Evolutionary conservation across 192 early-diverging fungal genomes (phyloP).

Genomic region (Rhizoclosmatium sp.): DNA sequence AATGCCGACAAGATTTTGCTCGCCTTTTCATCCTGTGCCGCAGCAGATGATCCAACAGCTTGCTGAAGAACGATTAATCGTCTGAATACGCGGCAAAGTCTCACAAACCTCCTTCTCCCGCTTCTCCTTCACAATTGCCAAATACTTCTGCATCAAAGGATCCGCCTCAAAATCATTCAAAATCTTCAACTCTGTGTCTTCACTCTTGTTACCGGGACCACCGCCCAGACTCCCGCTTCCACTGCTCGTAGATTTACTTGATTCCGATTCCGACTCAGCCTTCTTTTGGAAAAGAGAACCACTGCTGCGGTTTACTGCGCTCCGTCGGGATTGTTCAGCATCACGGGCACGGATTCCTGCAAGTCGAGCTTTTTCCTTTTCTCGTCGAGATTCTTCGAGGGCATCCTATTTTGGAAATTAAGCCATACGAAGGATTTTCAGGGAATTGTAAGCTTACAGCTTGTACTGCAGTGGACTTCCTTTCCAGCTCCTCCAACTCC

Average conservation of each 20-base stretch:
- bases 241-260: not conserved
- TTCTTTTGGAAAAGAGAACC: too few species aligned
- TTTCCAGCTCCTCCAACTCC: slow-evolving; percentile 42
- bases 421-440: too few species aligned
- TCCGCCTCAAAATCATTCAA: slow-evolving; percentile 48
- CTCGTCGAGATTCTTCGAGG: slow-evolving; percentile 14
- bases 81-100: too few species aligned
- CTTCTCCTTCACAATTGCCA: slow-evolving; percentile 54
- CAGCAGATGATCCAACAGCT: not conserved
- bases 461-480: slow-evolving; percentile 13
- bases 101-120: slow-evolving; percentile 35
- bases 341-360: slow-evolving; percentile 17
- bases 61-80: not conserved
- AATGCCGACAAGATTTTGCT: slow-evolving; percentile 2
- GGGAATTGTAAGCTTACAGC: not conserved
- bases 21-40: not conserved
- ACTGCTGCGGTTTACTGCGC: too few species aligned
- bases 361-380: slow-evolving; percentile 40
- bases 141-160: slow-evolving; percentile 58
- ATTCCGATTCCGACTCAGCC: too few species aligned
- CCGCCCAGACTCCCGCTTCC: slow-evolving; percentile 12
- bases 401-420: slow-evolving; percentile 9
- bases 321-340: not conserved
- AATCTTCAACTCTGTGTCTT: slow-evolving; percentile 25
- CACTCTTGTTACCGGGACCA: slow-evolving; percentile 11